Evolutionary conservation across 2,329 filamentous ascomycete species (phyloP), one percentile per base, ranked within the genome.

Genomic region (Teratosphaeria gauchensis): DNA sequence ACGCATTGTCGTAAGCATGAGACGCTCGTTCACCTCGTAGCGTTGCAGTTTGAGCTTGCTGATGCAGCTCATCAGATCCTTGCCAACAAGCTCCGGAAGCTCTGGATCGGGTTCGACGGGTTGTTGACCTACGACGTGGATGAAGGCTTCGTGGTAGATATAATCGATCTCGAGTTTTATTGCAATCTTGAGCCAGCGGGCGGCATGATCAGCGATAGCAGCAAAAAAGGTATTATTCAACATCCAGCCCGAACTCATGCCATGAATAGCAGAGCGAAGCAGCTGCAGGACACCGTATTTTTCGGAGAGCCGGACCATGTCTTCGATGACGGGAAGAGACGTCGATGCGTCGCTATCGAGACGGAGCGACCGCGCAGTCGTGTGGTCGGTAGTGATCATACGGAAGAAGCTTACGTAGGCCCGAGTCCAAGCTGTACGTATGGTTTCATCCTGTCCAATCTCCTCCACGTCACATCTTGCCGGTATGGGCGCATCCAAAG

Each of bases 261-360:
- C 24, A 4, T 28, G 24, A 4, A 28, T 16, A 16, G 35, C 35
- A 42, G 35, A 42, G 35, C 35, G 11, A 42, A 42, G 12, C 35
- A 42, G 35, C 35, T 16, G 11, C n/a, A 42, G 4, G n/a, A 16
- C 35, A 42, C n/a, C 35, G 35, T 42, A 16, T 42, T 12, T 35
- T 16, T 42, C 12, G 9, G 35, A 5, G 35, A 42, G 14, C 35
- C 31, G 28, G 57, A 69, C 57, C 2, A 75, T 56, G 1, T 61
- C 53, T 60, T 73, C 69, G 6, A 67, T 62, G 19, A 69, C 64
- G 0, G 56, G 56, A 8, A 75, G 62, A 1, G 67, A 66, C 0
- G 54, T 38, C 1, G 60, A 51, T 19, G 70, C 62, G 19, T 64
- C 54, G 0, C 52, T 64, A 4, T 64, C 53, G 2, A 72, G 48